These are phyloP conservation scores for Metarhizium guizhouense DNA, from an alignment of 2,329 filamentous ascomycete genomes.

Conservation along the genomic window DNA sequence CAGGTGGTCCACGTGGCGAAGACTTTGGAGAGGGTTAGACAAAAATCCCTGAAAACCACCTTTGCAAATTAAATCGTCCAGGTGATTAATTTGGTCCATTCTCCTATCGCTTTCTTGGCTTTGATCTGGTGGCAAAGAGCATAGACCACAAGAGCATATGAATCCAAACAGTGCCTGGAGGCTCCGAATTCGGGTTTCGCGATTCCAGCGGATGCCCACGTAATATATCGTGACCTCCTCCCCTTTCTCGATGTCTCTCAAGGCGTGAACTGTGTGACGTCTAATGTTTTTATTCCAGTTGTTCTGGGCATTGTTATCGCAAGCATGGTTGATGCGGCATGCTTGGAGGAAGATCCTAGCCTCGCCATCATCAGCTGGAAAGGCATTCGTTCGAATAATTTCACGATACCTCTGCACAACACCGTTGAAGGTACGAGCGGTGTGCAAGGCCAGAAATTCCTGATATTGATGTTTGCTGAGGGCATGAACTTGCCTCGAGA, in stretches of 20 bases:
- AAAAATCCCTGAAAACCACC: background rate
- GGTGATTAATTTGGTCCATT: background rate
- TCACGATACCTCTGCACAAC: background rate
- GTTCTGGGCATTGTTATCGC: background rate
- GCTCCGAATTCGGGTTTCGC: fast-evolving
- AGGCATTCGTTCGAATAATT: background rate
- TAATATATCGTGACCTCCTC: background rate
- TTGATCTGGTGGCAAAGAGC: background rate
- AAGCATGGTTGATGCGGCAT: background rate
- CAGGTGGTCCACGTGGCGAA: background rate
- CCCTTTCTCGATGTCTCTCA: background rate
- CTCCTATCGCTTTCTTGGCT: background rate
- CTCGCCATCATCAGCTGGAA: background rate
- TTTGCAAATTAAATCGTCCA: background rate
- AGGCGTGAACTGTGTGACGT: background rate
- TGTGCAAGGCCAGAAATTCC: background rate
- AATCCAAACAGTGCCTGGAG: background rate
- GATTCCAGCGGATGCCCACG: background rate
- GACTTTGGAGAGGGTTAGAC: background rate
- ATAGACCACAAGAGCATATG: background rate
- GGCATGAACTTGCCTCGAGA: background rate
- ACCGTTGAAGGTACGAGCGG: fast-evolving
- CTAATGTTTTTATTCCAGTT: background rate
- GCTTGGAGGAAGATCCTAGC: background rate
- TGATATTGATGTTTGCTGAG: background rate